Percentiles rank a stretch among this genome's conserved stretches.
These are phyloP conservation scores for Xylaria curta DNA, from an alignment of 495 filamentous ascomycete genomes.

Conservation along the genomic window DNA sequence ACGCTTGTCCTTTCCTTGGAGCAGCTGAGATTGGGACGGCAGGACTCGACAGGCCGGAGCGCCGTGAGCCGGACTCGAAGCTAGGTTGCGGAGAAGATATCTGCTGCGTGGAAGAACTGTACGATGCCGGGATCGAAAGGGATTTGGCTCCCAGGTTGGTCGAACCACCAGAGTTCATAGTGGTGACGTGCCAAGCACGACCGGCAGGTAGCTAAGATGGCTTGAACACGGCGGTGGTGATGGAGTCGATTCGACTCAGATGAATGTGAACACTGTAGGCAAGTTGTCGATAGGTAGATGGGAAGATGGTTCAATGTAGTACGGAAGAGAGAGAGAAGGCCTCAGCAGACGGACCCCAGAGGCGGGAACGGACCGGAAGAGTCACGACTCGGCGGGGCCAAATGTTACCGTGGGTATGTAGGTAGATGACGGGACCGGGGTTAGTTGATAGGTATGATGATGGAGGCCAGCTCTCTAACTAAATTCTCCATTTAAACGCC, in stretches of 20 bases:
- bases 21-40: conserved; percentile 53
- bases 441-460: not conserved
- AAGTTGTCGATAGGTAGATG: not conserved
- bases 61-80: conserved; percentile 63
- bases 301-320: not conserved
- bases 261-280: not conserved
- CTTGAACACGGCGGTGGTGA: not conserved
- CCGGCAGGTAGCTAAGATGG: not conserved
- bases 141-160: conserved; percentile 50
- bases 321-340: not conserved
- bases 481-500: not conserved
- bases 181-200: conserved; percentile 30
- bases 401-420: not conserved
- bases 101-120: conserved; percentile 36
- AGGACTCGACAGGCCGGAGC: conserved; percentile 65
- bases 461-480: not conserved
- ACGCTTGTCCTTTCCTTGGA: conserved; percentile 74
- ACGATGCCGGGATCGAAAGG: conserved; percentile 42
- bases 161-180: conserved; percentile 55
- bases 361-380: conserved; percentile 8
- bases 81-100: conserved; percentile 40
- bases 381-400: conserved; percentile 36
- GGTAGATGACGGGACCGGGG: not conserved
- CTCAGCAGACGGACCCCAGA: conserved; percentile 9
- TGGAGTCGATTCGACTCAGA: not conserved